Evolutionary conservation across 768 basidiomycete species (phyloP).

Genomic region (Pisolithus orientalis): DNA sequence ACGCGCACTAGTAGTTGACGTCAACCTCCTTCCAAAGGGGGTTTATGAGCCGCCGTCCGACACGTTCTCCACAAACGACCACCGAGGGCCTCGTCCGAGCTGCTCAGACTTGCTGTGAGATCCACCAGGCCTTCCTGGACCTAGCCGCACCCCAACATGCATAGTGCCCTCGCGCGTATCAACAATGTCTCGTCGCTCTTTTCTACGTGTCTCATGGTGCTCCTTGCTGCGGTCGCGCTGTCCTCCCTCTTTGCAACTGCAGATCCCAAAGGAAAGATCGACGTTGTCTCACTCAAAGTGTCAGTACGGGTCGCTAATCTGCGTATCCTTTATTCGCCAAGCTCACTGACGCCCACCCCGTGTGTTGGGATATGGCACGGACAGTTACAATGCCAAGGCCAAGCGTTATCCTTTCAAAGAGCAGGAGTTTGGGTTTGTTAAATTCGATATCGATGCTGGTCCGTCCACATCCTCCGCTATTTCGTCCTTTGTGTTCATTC

Average conservation of each 20-base stretch:
- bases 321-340: too few species aligned
- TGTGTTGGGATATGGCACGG: neutral
- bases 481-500: neutral
- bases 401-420: constrained; percentile 52
- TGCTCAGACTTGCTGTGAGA: too few species aligned
- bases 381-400: constrained; percentile 42
- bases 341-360: too few species aligned
- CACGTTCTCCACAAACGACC: too few species aligned
- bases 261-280: constrained; percentile 50
- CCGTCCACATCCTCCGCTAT: constrained; percentile 14
- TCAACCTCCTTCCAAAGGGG: too few species aligned
- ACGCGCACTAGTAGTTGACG: too few species aligned
- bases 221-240: constrained; percentile 64
- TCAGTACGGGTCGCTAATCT: constrained; percentile 30
- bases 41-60: too few species aligned
- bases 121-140: neutral
- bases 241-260: constrained; percentile 64
- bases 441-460: constrained; percentile 82
- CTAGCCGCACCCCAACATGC: constrained; percentile 40
- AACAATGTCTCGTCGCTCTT: constrained; percentile 71
- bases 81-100: too few species aligned
- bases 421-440: constrained; percentile 74
- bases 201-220: constrained; percentile 67
- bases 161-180: constrained; percentile 60
- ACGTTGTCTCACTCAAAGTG: constrained; percentile 71